Conservation (phyloP, 192 early-diverging fungal species). For the Backusella tuberculispora region DNA sequence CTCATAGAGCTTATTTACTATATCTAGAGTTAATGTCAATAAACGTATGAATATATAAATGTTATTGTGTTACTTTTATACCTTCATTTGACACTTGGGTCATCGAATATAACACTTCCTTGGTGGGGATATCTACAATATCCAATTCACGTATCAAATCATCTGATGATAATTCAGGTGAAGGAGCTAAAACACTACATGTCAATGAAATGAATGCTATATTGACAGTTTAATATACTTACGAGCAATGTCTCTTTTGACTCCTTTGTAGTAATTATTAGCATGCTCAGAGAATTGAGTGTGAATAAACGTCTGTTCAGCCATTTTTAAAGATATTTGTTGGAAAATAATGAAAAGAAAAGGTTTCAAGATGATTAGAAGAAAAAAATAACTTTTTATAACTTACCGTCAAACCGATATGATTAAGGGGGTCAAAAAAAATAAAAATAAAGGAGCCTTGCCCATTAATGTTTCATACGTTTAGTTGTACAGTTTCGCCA, state of each 20-base stretch:
- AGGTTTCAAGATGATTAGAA: background rate
- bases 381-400: background rate
- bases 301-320: background rate
- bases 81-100: background rate
- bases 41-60: background rate
- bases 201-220: background rate
- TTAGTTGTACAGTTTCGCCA: conserved; percentile 8
- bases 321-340: background rate
- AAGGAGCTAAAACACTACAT: background rate
- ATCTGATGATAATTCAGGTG: conserved; percentile 18
- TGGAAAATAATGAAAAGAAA: background rate
- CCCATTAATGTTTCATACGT: conserved; percentile 6
- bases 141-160: conserved; percentile 6
- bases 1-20: background rate
- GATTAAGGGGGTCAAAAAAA: background rate
- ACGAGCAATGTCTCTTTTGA: conserved; percentile 6
- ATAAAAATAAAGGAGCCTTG: background rate
- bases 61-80: background rate
- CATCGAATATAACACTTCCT: background rate
- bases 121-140: background rate
- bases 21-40: background rate
- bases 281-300: conserved; percentile 8
- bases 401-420: conserved; percentile 1
- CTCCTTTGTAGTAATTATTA: background rate
- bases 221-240: background rate